Conservation (phyloP, 257 asterid species). For the Paulownia fortunei region DNA sequence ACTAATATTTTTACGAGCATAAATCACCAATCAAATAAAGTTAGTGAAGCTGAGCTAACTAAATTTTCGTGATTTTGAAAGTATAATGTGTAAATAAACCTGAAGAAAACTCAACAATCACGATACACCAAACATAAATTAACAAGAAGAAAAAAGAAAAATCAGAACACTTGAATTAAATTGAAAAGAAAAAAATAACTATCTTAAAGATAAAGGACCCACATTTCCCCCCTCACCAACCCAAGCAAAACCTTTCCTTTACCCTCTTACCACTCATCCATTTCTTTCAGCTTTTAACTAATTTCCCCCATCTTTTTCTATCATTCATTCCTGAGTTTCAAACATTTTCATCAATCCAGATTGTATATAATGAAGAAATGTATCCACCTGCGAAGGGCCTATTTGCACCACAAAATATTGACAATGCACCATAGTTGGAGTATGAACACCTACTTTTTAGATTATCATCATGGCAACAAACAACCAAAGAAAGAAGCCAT, state of each 20-base stretch:
- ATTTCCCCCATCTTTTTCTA: neutral
- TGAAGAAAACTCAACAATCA: slow-evolving; percentile 8
- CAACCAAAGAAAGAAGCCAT: neutral
- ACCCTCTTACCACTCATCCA: neutral
- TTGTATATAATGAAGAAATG: neutral
- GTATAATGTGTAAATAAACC: neutral
- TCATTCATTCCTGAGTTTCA: neutral
- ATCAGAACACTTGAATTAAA: neutral
- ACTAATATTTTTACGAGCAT: neutral
- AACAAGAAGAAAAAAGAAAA: neutral
- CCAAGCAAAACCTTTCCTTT: neutral
- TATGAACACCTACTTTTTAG: neutral
- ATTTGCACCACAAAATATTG: neutral
- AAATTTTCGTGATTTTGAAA: neutral
- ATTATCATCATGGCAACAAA: neutral
- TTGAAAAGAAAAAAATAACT: neutral
- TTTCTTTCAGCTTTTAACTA: neutral
- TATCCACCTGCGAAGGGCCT: neutral
- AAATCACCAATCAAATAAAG: neutral
- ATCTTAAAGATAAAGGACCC: neutral
- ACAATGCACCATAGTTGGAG: neutral
- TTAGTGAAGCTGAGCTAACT: neutral
- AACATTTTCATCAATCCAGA: slow-evolving; percentile 13
- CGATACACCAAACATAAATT: neutral
- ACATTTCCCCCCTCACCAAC: slow-evolving; percentile 14